These are phyloP conservation scores for Phialemoniopsis sp. DNA, from an alignment of 2,329 filamentous ascomycete species.

Conservation along the genomic window DNA sequence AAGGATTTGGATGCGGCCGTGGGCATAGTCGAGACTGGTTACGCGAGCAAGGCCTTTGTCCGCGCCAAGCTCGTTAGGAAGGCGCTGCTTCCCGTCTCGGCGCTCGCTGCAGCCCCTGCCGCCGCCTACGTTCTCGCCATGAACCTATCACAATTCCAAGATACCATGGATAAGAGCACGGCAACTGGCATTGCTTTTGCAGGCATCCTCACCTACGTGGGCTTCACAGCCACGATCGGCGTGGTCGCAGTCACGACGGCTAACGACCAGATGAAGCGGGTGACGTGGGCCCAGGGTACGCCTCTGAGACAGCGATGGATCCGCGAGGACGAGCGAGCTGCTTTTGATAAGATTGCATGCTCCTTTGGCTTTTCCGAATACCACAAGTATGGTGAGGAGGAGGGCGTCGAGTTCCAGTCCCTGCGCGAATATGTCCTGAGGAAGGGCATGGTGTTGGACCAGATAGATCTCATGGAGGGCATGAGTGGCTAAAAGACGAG, in stretches of 20 bases:
- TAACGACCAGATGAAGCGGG: constrained; percentile 93
- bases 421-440: constrained; percentile 78
- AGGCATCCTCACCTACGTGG: constrained; percentile 78
- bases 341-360: constrained; percentile 78
- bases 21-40: constrained; percentile 67
- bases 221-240: constrained; percentile 76
- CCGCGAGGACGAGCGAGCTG: constrained; percentile 83
- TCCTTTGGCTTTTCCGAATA: constrained; percentile 89
- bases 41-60: constrained; percentile 61
- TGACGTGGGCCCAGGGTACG: constrained; percentile 83
- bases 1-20: constrained; percentile 77
- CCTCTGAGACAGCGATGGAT: constrained; percentile 80
- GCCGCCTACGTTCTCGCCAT: constrained; percentile 68
- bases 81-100: constrained; percentile 54
- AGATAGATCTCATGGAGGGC: constrained; percentile 85
- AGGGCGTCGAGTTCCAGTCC: constrained; percentile 83
- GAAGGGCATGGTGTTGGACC: constrained; percentile 86
- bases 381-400: constrained; percentile 81
- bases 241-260: constrained; percentile 79
- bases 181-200: constrained; percentile 77
- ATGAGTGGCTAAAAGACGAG: constrained; percentile 49
- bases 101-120: constrained; percentile 54
- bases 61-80: constrained; percentile 64
- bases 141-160: constrained; percentile 62
- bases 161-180: constrained; percentile 69